Evolutionary conservation across 2,329 filamentous ascomycete genomes (phyloP).

Genomic region (Aaosphaeria pasadenensis): DNA sequence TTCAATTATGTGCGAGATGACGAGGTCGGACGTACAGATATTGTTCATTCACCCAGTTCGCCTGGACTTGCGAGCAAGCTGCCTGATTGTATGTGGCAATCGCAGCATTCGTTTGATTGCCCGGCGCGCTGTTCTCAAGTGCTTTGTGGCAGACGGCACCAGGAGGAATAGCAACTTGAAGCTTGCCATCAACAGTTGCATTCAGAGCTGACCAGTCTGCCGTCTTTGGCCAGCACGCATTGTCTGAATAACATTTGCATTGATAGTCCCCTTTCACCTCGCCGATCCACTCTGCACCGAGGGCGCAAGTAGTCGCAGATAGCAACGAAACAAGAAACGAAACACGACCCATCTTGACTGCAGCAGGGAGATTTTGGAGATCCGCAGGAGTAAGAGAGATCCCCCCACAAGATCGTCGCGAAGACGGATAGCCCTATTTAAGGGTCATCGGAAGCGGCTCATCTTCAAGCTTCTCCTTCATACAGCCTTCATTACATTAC

Average conservation of each 20-base stretch:
- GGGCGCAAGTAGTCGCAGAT: slow-evolving; percentile 12
- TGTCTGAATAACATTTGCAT: slow-evolving; percentile 36
- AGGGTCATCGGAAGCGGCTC: background rate
- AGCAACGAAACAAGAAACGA: slow-evolving; percentile 18
- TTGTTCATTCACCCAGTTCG: slow-evolving; percentile 27
- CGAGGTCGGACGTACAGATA: slow-evolving; percentile 20
- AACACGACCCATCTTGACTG: slow-evolving; percentile 20
- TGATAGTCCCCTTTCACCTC: slow-evolving; percentile 26
- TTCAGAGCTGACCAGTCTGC: slow-evolving; percentile 27
- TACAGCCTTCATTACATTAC: background rate
- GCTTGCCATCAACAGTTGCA: slow-evolving; percentile 23
- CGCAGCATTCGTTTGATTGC: slow-evolving; percentile 6
- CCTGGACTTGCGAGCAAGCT: slow-evolving; percentile 23
- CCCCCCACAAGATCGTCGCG: slow-evolving; percentile 1
- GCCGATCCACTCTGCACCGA: slow-evolving; percentile 24
- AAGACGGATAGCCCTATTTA: slow-evolving; percentile 5
- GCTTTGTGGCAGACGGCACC: slow-evolving; percentile 26
- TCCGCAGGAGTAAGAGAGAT: background rate
- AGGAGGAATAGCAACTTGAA: slow-evolving; percentile 26
- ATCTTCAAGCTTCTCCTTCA: background rate
- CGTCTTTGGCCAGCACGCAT: slow-evolving; percentile 29
- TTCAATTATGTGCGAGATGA: background rate
- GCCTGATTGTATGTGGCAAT: slow-evolving; percentile 19
- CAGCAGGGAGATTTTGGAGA: background rate
- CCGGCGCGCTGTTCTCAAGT: slow-evolving; percentile 7